Evolutionary conservation across 768 basidiomycete species (phyloP), one percentile per base, ranked within the genome.

Genomic region (Russula foetens): DNA sequence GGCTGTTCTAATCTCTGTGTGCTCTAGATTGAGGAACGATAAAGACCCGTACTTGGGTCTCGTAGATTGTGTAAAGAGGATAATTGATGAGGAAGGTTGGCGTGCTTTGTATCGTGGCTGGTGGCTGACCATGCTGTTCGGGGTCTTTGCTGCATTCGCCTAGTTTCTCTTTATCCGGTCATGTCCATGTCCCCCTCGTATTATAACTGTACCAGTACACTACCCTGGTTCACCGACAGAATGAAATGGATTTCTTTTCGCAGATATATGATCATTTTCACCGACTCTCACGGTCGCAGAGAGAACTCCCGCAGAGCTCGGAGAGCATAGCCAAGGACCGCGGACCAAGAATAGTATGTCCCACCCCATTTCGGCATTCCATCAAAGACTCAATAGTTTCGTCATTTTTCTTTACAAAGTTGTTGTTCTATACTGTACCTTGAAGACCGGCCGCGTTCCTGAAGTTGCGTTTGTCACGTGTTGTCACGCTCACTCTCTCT

Each of bases 61-160:
- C 33, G 70, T 81, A 8, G 88, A 93, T 69, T 92, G 90, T 60
- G 84, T 77, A 12, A 88, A 87, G 72, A 79, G 83, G 64, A 90
- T 92, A 35, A 69, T 87, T 14, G 79, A 86, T 35, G 91, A 94
- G 71, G 92, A 94, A 70, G 92, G 92, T 1, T 80, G 79, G 74
- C 69, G 71, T 65, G 79, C 88, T 0, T 70, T 94, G 56, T 91
- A 89, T 69, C 84, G 90, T 35, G 91, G 85, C 5, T 92, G 90
- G 90, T 92, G 90, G 91, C 69, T 91, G 52, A 90, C 87, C 4
- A 75, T 88, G 71, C 65, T 90, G 43, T 85, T 82, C 29, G 81
- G 81, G 43, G 70, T 86, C 35, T 74, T 69, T 51, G 85, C 81
- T 63, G 81, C 83, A 52, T 70, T 76, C 26, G 72, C 76, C 33